Conservation (phyloP, 345 rosid species). For the Sisymbrium irio region DNA sequence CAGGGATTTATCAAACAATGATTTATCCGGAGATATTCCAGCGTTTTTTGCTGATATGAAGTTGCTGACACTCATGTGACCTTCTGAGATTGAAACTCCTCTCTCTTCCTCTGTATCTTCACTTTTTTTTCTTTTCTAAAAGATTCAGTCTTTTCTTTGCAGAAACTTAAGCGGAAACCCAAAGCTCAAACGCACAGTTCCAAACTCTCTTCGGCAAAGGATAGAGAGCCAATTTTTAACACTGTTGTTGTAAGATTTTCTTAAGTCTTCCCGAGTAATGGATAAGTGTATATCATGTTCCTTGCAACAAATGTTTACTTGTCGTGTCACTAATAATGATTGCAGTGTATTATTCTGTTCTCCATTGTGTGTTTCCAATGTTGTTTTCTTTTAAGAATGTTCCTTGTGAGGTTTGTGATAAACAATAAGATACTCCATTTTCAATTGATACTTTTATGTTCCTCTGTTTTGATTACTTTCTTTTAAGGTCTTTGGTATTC, state of each 20-base stretch:
- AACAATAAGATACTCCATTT: neutral
- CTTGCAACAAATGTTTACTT: neutral
- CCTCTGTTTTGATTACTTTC: neutral
- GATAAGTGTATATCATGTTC: neutral
- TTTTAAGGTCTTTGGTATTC: neutral
- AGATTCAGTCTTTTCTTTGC: neutral
- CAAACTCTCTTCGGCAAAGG: neutral
- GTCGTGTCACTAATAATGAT: neutral
- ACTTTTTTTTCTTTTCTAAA: neutral
- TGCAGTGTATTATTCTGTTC: neutral
- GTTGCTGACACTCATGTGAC: conserved; percentile 43
- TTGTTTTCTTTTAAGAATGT: neutral
- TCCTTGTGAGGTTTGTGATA: neutral
- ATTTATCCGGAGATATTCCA: conserved; percentile 39
- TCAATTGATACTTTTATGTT: neutral
- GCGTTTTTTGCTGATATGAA: conserved; percentile 35
- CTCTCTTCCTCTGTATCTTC: neutral
- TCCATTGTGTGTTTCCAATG: neutral
- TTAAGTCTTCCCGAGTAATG: neutral
- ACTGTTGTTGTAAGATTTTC: neutral
- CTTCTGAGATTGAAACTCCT: neutral
- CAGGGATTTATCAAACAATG: conserved; percentile 52
- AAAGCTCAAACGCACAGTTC: conserved; percentile 2
- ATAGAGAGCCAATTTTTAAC: neutral
- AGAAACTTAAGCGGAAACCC: conserved; percentile 15